These are phyloP conservation scores for Neofusicoccum kwambonambiense DNA, from an alignment of 2,329 filamentous ascomycete genomes.

Conservation along the genomic window DNA sequence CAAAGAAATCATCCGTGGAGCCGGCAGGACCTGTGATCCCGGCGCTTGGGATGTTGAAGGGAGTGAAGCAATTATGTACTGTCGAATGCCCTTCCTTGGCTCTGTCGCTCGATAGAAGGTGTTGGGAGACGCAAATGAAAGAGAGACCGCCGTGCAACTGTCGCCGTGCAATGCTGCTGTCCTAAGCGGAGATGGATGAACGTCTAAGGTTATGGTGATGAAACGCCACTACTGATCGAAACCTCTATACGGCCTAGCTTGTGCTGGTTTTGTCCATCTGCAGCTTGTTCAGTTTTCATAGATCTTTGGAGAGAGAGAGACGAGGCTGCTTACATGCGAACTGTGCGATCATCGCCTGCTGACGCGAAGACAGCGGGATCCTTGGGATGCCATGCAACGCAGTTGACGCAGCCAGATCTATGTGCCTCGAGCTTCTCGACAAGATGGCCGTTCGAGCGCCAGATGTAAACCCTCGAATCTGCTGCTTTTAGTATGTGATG, in stretches of 20 bases:
- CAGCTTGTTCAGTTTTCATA: neutral
- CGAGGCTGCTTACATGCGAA: slow-evolving; percentile 67
- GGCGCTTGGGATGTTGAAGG: neutral
- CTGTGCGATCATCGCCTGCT: slow-evolving; percentile 80
- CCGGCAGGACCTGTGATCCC: neutral
- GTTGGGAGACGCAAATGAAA: neutral
- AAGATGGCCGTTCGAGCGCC: slow-evolving; percentile 78
- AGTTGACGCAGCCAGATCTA: slow-evolving; percentile 73
- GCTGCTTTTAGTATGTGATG: slow-evolving; percentile 11
- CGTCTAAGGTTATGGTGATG: neutral
- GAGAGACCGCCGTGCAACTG: neutral
- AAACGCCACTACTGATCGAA: slow-evolving; percentile 6
- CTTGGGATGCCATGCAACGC: slow-evolving; percentile 83
- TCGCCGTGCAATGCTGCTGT: slow-evolving; percentile 3
- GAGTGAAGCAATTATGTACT: slow-evolving; percentile 3
- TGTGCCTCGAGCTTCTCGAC: slow-evolving; percentile 79
- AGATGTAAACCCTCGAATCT: slow-evolving; percentile 77
- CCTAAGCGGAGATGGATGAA: neutral
- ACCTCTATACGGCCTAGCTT: neutral
- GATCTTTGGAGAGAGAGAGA: neutral
- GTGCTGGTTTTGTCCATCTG: slow-evolving; percentile 8
- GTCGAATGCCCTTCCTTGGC: neutral
- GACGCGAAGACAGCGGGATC: slow-evolving; percentile 85
- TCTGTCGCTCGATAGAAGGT: neutral
- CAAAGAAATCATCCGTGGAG: neutral